These are phyloP conservation scores for Trichophyton schoenleinii DNA, from an alignment of 2,329 filamentous ascomycete genomes.

Conservation along the genomic window DNA sequence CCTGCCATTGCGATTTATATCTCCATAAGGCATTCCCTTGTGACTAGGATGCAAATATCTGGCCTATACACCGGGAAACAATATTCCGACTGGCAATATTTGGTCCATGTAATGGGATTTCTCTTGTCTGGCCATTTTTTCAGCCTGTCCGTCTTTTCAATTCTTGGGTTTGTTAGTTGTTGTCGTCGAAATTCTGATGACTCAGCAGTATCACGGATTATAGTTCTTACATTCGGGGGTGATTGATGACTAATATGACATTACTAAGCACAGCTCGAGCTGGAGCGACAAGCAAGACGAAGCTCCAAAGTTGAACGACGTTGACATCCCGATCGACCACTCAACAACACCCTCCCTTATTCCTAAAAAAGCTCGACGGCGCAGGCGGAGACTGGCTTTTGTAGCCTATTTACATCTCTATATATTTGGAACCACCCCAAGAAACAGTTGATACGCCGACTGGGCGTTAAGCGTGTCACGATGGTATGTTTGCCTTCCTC, in stretches of 20 bases:
- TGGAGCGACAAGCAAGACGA: neutral
- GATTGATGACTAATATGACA: neutral
- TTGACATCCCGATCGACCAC: neutral
- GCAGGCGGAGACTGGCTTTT: neutral
- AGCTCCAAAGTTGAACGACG: neutral
- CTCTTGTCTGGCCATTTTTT: too few species aligned
- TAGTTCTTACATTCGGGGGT: too few species aligned
- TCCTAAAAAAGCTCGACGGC: neutral
- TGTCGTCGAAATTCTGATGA: too few species aligned
- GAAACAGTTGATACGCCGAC: neutral
- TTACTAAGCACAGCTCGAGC: neutral
- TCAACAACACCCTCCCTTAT: neutral
- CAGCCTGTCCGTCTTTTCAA: too few species aligned
- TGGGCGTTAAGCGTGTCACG: conserved; percentile 16
- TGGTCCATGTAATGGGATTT: too few species aligned
- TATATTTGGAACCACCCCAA: neutral
- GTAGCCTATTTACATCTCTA: neutral
- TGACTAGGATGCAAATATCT: too few species aligned
- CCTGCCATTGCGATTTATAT: too few species aligned
- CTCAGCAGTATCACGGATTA: too few species aligned
- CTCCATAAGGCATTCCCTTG: too few species aligned
- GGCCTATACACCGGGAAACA: too few species aligned
- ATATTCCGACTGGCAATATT: too few species aligned
- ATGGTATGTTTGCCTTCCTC: conserved; percentile 22
- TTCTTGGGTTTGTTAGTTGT: too few species aligned